These are phyloP conservation scores for Psilocybe tampanensis DNA, from an alignment of 768 basidiomycete genomes.

Conservation along the genomic window DNA sequence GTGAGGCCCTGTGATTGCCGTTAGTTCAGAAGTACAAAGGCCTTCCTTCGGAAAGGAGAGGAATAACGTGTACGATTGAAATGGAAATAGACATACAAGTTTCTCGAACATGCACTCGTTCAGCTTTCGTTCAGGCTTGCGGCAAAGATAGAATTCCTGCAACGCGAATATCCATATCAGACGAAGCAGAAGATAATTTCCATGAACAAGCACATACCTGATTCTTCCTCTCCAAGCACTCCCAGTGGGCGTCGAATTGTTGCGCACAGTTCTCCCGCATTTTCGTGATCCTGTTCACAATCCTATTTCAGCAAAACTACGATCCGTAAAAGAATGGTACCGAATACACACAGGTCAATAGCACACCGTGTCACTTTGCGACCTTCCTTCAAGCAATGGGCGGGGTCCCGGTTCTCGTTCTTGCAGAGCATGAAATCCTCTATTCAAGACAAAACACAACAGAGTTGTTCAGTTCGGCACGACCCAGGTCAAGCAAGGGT, in stretches of 20 bases:
- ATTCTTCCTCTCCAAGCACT: slow-evolving; percentile 92
- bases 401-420: slow-evolving; percentile 86
- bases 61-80: background rate
- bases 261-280: slow-evolving; percentile 89
- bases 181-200: background rate
- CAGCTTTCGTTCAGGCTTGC: slow-evolving; percentile 83
- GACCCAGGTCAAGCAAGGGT: background rate
- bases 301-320: background rate
- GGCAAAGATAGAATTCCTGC: slow-evolving; percentile 88
- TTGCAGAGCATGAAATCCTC: slow-evolving; percentile 90
- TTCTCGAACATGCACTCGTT: slow-evolving; percentile 98
- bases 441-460: slow-evolving; percentile 9
- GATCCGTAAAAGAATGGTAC: background rate
- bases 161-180: background rate
- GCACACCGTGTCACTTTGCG: slow-evolving; percentile 95
- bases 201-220: slow-evolving; percentile 59
- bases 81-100: slow-evolving; percentile 58
- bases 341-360: slow-evolving; percentile 77
- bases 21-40: background rate
- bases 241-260: slow-evolving; percentile 92
- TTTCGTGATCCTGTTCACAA: slow-evolving; percentile 73
- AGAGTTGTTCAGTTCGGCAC: background rate
- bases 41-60: too few relatives aligned
- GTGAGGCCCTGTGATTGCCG: slow-evolving; percentile 68
- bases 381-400: slow-evolving; percentile 94